Percentiles rank a stretch among this genome's conserved stretches.
Conservation (phyloP, 2,329 filamentous ascomycete genomes). For the Fusarium sterilihyphosum region DNA sequence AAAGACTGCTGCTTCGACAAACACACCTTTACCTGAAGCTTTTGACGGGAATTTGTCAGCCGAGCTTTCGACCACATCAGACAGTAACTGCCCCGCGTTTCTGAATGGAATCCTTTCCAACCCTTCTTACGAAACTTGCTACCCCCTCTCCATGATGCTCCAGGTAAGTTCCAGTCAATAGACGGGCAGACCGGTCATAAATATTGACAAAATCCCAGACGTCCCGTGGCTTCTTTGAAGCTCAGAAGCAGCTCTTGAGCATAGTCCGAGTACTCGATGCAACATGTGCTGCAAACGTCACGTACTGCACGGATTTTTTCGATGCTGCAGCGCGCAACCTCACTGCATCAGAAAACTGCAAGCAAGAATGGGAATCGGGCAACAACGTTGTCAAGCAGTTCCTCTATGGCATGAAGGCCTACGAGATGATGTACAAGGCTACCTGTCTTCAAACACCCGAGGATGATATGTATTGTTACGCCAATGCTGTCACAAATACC, state of each 20-base stretch:
- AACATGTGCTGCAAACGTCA: conserved; percentile 75
- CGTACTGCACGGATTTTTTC: conserved; percentile 74
- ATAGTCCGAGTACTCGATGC: conserved; percentile 83
- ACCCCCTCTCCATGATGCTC: conserved; percentile 85
- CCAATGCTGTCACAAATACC: conserved; percentile 82
- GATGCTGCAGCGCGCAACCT: conserved; percentile 72
- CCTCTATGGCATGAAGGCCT: conserved; percentile 79
- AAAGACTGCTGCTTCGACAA: conserved; percentile 32
- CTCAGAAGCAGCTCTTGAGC: conserved; percentile 73
- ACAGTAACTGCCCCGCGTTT: conserved; percentile 70
- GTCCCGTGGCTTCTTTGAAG: conserved; percentile 85
- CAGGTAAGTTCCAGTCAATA: conserved; percentile 63
- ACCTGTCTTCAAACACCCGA: conserved; percentile 78
- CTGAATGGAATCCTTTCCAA: conserved; percentile 74
- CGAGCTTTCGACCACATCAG: conserved; percentile 66
- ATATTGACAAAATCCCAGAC: conserved; percentile 62
- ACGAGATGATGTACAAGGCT: conserved; percentile 80
- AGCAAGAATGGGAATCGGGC: conserved; percentile 71
- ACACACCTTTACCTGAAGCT: conserved; percentile 64
- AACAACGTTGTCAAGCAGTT: conserved; percentile 79
- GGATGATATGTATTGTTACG: conserved; percentile 80
- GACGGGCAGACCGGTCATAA: too few species aligned
- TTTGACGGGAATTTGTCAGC: conserved; percentile 73
- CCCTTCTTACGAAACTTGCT: conserved; percentile 75
- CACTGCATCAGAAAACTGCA: conserved; percentile 71